A percentile compares a stretch with the other conserved stretches of the same genome.
Evolutionary conservation across 306 rosid species (phyloP).

Genomic region (Delonix regia): DNA sequence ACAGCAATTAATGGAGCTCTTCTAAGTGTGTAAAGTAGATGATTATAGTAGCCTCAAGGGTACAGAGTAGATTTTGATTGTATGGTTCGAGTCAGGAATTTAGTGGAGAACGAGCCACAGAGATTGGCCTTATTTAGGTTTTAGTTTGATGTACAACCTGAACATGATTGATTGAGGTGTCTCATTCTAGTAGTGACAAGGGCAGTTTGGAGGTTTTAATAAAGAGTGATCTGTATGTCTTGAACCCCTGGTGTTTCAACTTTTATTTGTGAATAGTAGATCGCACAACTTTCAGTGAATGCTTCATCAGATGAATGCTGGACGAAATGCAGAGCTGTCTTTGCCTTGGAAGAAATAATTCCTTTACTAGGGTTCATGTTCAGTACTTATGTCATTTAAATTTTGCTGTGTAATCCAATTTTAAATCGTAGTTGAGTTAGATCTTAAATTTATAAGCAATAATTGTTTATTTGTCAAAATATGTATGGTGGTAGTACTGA

Average conservation of each 20-base stretch:
- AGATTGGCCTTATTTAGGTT: constrained; percentile 8
- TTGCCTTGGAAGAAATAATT: neutral
- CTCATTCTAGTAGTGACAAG: neutral
- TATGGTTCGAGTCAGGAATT: constrained; percentile 2
- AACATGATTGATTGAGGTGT: constrained; percentile 16
- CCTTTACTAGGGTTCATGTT: too few relatives aligned
- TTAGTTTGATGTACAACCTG: constrained; percentile 23
- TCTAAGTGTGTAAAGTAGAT: constrained; percentile 41
- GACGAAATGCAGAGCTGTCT: neutral
- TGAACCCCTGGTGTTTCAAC: neutral
- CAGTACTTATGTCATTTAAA: neutral
- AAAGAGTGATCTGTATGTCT: constrained; percentile 18
- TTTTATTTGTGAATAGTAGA: neutral
- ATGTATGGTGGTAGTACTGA: too few relatives aligned
- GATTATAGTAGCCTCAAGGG: constrained; percentile 26
- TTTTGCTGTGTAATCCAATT: too few relatives aligned
- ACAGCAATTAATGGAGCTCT: constrained; percentile 96
- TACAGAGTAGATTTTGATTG: constrained; percentile 32
- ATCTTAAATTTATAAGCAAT: too few relatives aligned
- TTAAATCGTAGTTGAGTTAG: too few relatives aligned
- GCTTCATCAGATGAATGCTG: constrained; percentile 5
- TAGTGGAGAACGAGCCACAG: constrained; percentile 1
- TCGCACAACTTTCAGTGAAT: neutral
- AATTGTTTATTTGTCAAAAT: too few relatives aligned
- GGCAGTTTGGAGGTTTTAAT: neutral